Percentiles rank a stretch among this genome's conserved stretches.
Evolutionary conservation across 1,284 basidiomycete genomes (phyloP).

Genomic region (Sporisorium scitamineum): DNA sequence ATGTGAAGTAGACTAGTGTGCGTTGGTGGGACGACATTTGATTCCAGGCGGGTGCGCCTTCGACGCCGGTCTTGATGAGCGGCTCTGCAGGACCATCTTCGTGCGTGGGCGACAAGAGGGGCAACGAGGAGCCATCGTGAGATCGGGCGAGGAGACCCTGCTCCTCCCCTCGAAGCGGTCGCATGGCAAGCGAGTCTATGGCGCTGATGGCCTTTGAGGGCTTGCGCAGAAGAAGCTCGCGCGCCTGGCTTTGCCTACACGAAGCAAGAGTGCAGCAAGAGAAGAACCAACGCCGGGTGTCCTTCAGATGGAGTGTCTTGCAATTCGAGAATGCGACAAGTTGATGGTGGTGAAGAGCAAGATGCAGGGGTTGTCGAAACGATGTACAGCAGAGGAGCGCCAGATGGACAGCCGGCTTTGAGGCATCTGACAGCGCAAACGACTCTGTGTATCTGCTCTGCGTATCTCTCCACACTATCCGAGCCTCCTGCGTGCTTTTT

Average conservation of each 20-base stretch:
- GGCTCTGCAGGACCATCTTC: conserved; percentile 41
- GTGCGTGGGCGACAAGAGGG: conserved; percentile 17
- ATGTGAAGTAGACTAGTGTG: conserved; percentile 43
- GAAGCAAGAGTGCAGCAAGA: not conserved
- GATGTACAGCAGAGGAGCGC: no score
- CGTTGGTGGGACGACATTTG: conserved; percentile 31
- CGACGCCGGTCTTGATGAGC: conserved; percentile 46
- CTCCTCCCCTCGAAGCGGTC: conserved; percentile 41
- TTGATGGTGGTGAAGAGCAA: not conserved
- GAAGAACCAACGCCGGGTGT: not conserved
- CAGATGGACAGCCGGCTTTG: not conserved
- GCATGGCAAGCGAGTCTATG: conserved; percentile 42
- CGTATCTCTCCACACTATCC: not conserved
- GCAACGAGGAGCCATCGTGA: conserved; percentile 18
- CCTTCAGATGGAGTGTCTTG: not conserved
- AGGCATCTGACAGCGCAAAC: not conserved
- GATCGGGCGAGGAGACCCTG: conserved; percentile 43
- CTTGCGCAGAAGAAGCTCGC: not conserved
- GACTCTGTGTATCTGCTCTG: no score
- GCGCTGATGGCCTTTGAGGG: conserved; percentile 7
- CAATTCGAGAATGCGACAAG: not conserved
- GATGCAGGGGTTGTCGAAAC: not conserved
- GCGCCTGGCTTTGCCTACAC: not conserved
- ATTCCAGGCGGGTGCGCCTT: conserved; percentile 44
- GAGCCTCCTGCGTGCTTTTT: not conserved